Conservation (phyloP, 2,329 filamentous ascomycete genomes). For the Proliferodiscus dingleyae region DNA sequence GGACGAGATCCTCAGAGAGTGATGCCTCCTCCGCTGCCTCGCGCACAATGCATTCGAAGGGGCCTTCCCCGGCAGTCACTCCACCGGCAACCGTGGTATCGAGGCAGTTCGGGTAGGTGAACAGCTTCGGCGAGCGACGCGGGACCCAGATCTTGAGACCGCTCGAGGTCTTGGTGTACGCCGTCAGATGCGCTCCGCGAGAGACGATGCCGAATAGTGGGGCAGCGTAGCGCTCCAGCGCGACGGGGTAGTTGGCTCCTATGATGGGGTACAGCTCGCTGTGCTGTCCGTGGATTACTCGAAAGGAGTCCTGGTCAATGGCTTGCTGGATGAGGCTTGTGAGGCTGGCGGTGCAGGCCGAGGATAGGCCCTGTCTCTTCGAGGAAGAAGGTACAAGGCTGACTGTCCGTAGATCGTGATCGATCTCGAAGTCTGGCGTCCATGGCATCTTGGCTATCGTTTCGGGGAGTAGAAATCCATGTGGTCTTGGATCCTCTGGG, state of each 20-base stretch:
- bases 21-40: conserved; percentile 73
- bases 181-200: conserved; percentile 63
- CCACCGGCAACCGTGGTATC: conserved; percentile 81
- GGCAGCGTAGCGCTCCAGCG: conserved; percentile 19
- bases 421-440: conserved; percentile 37
- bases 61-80: conserved; percentile 60
- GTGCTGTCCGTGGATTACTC: conserved; percentile 37
- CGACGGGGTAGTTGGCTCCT: conserved; percentile 16
- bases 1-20: conserved; percentile 54
- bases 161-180: conserved; percentile 47
- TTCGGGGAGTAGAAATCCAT: conserved; percentile 45
- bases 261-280: conserved; percentile 38
- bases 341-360: conserved; percentile 34
- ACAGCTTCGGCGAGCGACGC: conserved; percentile 57
- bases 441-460: conserved; percentile 45
- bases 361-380: no score
- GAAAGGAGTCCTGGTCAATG: conserved; percentile 31
- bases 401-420: conserved; percentile 31
- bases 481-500: conserved; percentile 40
- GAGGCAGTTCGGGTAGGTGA: conserved; percentile 69
- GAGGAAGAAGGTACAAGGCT: conserved; percentile 26
- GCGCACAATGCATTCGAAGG: conserved; percentile 63
- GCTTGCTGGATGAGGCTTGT: conserved; percentile 37
- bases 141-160: conserved; percentile 68
- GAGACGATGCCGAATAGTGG: conserved; percentile 61